Percentiles rank a stretch among this genome's conserved stretches.
These are phyloP conservation scores for Fragilariopsis cylindrus DNA, from an alignment of 108 stramenopile species.

Conservation along the genomic window DNA sequence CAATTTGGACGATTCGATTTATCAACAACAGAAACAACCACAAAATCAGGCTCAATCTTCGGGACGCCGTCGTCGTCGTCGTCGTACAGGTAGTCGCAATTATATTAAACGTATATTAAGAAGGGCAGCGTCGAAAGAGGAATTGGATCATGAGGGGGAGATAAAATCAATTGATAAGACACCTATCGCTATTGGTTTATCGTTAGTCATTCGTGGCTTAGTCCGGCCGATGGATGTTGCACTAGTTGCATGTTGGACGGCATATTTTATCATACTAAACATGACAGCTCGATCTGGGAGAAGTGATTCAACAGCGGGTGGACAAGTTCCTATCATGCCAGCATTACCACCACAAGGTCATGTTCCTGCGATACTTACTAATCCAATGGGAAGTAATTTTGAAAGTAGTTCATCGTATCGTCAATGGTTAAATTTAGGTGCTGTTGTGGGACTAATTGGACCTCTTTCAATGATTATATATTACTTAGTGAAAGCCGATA, in stretches of 20 bases:
- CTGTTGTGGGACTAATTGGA: constrained; percentile 48
- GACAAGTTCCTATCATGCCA: constrained; percentile 47
- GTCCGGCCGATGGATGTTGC: constrained; percentile 46
- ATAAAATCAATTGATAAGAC: constrained; percentile 39
- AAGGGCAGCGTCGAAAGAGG: constrained; percentile 42
- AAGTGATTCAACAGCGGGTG: not conserved
- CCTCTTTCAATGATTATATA: constrained; percentile 30
- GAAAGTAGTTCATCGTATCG: constrained; percentile 43
- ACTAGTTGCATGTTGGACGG: constrained; percentile 33
- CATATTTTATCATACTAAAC: constrained; percentile 40
- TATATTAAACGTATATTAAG: constrained; percentile 39
- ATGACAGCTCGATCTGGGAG: constrained; percentile 32
- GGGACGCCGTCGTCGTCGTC: not conserved
- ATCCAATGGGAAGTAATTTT: constrained; percentile 56
- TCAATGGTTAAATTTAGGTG: constrained; percentile 58
- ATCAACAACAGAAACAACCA: not conserved
- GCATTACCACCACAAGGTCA: constrained; percentile 70
- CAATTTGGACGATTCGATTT: constrained; percentile 20
- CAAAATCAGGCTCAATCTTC: not conserved
- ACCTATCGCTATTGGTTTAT: constrained; percentile 38
- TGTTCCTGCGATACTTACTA: constrained; percentile 61
- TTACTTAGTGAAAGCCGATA: not conserved
- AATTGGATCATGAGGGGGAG: constrained; percentile 22
- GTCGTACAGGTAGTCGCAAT: not conserved
- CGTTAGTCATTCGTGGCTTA: constrained; percentile 35